Base-by-base conservation (phyloP, 2,329 filamentous ascomycete genomes). In the Monilinia aucupariae region DNA sequence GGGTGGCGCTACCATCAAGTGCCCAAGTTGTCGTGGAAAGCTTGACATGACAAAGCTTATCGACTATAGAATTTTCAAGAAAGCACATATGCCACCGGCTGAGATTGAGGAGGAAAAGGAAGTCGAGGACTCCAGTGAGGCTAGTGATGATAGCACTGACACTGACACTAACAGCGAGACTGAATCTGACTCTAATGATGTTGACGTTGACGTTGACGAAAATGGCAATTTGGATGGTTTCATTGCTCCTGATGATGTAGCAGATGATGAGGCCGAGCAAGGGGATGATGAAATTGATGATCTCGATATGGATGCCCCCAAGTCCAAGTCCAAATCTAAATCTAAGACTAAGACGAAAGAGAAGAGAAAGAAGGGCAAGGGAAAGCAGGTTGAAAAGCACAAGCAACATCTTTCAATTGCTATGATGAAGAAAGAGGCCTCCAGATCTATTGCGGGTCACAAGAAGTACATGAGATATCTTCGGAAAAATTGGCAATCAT, bases 51-150 rank as follows among this genome's bases (percentile, higher is more conserved):
- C 82, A 63, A 87, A 87, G 64, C 82, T 92, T 66, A 92, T 92
- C 63, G 89, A 90, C 65, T 88, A 87, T 70, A 78, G 82, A 7
- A 81, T 85, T 9, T 96, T 96, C 77, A 86, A 86, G 70, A 85
- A 85, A 68, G 84, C 89, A 1, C 83, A 93, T 71, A 85, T 86
- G 75, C 83, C 85, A 13, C 10, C 20, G 25, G 3, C 37, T 34
- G 80, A 86, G 59, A 70, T 6, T 3, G 66, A 69, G 43, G 64
- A 67, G 30, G 66, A 69, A 9, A 66, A 68, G 25, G 62, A 49
- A 48, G 58, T 56, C 8, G 52, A 41, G 25, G 50, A 67, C 20
- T 71, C 70, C 22, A 64, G 52, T 27, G 65, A 66, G 2, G 74
- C 76, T 12, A 73, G 75, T 22, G 73, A 76, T 27, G 53, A 45